Base-by-base conservation (phyloP, 2,329 filamentous ascomycete genomes). In the Colletotrichum sp. region DNA sequence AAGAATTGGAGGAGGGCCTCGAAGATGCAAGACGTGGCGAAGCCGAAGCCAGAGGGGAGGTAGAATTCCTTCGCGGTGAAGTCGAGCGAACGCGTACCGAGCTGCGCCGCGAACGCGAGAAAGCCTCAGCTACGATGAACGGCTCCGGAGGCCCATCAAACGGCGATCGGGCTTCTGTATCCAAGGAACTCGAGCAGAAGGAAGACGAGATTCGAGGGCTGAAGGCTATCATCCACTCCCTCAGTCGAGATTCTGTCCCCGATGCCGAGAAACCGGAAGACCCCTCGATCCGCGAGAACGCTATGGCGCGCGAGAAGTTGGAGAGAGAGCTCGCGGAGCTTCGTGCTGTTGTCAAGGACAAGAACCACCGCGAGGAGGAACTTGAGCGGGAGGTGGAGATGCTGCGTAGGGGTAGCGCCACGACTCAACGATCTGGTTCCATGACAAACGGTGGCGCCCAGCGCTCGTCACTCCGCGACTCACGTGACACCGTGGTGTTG, bases 131-230 rank as follows among this genome's bases (percentile, higher is more conserved):
- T 15, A 88, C 89, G 5, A 82, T 91, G 72, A 92, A 91, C 79
- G 90, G 89, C 21, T 77, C 79, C 7, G 80, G 80, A 56, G 68
- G 65, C 7, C 34, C 48, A 8, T 24, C 36, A 15, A 84, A 82
- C 68, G 83, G 82, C 30, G 87, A 89, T 13, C 87, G 88, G 3
- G 84, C 87, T 12, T 86, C 88, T 28, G 84, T 88, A 62, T 90
- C 91, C 58, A 95, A 95, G 83, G 96, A 98, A 78, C 85, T 98
- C 34, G 96, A 97, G 82, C 94, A 98, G 82, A 97, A 97, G 83
- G 96, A 99, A 81, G 97, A 99, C 80, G 97, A 99, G 87, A 98
- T 99, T 81, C 92, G 96, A 77, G 97, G 97, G 62, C 90, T 99
- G 78, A 99, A 98, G 85, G 96, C 97, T 58, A 98, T 99, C 82